phyloP scores from a whole-genome alignment of 169 alveolate genomes.

The Ichthyophthirius multifiliis region DNA sequence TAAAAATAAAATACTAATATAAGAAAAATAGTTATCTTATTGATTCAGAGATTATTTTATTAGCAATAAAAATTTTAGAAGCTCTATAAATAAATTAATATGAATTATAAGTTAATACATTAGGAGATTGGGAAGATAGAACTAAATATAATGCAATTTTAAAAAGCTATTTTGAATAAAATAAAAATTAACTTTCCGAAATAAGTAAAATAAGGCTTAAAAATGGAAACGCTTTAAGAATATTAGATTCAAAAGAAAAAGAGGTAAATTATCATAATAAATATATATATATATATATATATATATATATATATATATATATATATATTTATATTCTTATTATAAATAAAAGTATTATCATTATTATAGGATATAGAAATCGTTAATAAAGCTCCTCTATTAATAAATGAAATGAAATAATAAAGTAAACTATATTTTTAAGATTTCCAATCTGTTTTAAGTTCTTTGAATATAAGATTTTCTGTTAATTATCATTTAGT shows the following conservation, averaged over 20 bases:
- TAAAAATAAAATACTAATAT: too few relatives aligned
- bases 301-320: too few relatives aligned
- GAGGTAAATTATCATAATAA: too few relatives aligned
- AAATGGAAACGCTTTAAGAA: slow-evolving; percentile 35
- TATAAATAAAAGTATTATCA: too few relatives aligned
- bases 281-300: too few relatives aligned
- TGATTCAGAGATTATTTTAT: not conserved
- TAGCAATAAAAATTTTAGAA: not conserved
- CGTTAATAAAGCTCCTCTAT: slow-evolving; percentile 6
- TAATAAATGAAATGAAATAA: not conserved
- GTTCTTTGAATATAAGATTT: not conserved
- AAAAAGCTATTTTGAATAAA: not conserved
- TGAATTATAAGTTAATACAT: not conserved
- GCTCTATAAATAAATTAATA: not conserved
- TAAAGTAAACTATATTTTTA: not conserved
- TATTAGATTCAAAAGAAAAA: slow-evolving; percentile 44
- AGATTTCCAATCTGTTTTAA: not conserved
- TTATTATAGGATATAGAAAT: slow-evolving; percentile 10
- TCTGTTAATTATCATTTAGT: slow-evolving; percentile 13
- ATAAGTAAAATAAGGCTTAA: not conserved
- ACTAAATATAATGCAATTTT: not conserved
- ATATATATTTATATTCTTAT: too few relatives aligned
- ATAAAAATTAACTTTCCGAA: not conserved
- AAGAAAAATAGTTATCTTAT: not conserved
- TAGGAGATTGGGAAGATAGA: slow-evolving; percentile 2